Evolutionary conservation across 768 basidiomycete species (phyloP), one percentile per base, ranked within the genome.

Genomic region (Plicaturopsis crispa): DNA sequence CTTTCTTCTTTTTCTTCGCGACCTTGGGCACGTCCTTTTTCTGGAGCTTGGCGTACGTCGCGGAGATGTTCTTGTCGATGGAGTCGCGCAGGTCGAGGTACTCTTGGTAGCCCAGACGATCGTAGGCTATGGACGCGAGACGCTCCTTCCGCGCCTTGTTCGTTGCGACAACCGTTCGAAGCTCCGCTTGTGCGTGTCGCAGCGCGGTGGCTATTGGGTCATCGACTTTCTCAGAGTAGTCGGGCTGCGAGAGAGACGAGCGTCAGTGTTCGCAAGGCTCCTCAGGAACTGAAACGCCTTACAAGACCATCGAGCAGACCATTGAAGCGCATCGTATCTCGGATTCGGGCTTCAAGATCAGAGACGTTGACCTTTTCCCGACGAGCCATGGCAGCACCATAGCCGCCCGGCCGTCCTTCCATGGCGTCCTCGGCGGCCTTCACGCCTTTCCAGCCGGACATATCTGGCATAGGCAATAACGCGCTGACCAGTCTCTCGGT

Each of bases 131-230:
- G 11, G 69, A 65, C 11, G 71, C 71, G 2, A 98, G 72, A 3
- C 85, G 79, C 21, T 62, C 60, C 55, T 84, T 84, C 10, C 94
- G 81, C 3, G 77, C 75, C 50, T 92, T 89, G 67, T 99, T 99
- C 41, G 78, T 71, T 6, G 80, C 72, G 2, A 84, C 68, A 35
- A 97, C 85, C 5, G 63, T 65, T 7, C 84, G 77, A 4, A 99
- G 72, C 47, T 90, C 78, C 11, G 72, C 64, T 55, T 99, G 96
- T 13, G 89, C 86, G 31, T 88, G 81, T 3, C 94, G 84, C 1
- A 99, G 74, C 1, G 89, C 84, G 2, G 86, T 80, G 6, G 92
- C 83, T 35, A 99, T 87, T 22, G 93, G 92, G 58, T 99, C 96
- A 54, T 98, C 94, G 24, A 92, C 84, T 43, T 83, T 78, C 32